Evolutionary conservation across 2,329 filamentous ascomycete species (phyloP), one percentile per base, ranked within the genome.

Genomic region (Coniella vitis): DNA sequence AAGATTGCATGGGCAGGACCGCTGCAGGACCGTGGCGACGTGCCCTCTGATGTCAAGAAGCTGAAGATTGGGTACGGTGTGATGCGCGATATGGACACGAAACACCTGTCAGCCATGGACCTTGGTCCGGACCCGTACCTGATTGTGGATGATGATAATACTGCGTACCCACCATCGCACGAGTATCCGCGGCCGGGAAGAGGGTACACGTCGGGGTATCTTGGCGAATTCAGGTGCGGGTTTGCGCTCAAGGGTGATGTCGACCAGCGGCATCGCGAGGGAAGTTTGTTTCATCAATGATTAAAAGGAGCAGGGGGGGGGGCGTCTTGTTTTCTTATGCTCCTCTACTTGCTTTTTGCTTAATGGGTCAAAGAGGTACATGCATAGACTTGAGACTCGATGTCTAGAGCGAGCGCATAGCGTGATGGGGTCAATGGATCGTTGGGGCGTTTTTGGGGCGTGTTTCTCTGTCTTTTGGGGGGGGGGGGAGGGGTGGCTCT

Each of bases 1-100:
- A 61, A 58, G 40, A 54, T 70, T 19, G 58, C 57, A 1, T 60
- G 60, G 55, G 31, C 29, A 51, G 55, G 55, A 4, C 51, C 51
- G 17, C 25, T 47, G 12, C 51, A 53, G 41, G 51, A 53, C 34
- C n/a, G 52, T 16, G 43, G 51, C 1, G 45, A 54, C 34, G 57
- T 61, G 21, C 54, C 59, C 13, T 16, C 14, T 5, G 57, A 58
- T 36, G 55, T 62, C 2, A 52, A 57, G 21, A 47, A 53, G 4
- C 49, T 53, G 1, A 39, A 44, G 41, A 47, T 62, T 12, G 60
- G 61, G 2, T 63, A 62, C 7, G 61, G 61, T 0, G 47, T 58
- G 7, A 42, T 60, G 48, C 43, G 37, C 1, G 50, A 52, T 5
- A 36, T 29, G 38, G 35, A 17, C 16, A 12, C 40, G 20, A 16